Evolutionary conservation across 768 basidiomycete species (phyloP).

Genomic region (Gymnopilus junonius): DNA sequence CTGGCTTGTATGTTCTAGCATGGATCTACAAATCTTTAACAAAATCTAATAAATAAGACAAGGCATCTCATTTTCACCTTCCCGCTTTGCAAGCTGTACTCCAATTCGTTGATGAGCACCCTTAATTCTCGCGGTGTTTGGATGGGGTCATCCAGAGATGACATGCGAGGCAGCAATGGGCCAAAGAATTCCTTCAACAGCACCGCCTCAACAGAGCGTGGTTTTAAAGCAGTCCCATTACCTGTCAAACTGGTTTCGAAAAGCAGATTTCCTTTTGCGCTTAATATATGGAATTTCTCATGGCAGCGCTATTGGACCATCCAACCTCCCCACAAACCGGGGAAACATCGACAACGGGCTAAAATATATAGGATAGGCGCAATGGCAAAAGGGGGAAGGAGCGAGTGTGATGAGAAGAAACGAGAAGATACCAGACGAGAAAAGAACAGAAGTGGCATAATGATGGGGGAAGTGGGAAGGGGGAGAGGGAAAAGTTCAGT

Average conservation of each 20-base stretch:
- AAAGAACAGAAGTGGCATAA: too few relatives aligned
- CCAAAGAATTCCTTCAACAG: not conserved
- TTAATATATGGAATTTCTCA: not conserved
- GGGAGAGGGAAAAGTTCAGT: too few relatives aligned
- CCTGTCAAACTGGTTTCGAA: not conserved
- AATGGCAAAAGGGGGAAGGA: too few relatives aligned
- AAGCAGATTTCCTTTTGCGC: not conserved
- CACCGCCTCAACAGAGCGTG: not conserved
- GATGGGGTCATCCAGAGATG: not conserved
- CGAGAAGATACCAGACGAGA: too few relatives aligned
- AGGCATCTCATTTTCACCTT: constrained; percentile 20
- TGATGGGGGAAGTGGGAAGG: too few relatives aligned
- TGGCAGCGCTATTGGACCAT: not conserved
- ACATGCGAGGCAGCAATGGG: not conserved
- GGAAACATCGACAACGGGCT: too few relatives aligned
- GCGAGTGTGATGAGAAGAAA: too few relatives aligned
- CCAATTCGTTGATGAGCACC: constrained; percentile 20
- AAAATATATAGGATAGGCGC: too few relatives aligned
- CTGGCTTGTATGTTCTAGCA: constrained; percentile 17
- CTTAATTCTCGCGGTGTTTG: constrained; percentile 17
- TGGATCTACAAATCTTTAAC: not conserved
- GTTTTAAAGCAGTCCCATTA: not conserved
- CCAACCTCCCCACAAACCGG: not conserved
- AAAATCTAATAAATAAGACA: not conserved
- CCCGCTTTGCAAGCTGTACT: constrained; percentile 17